Percentiles rank a stretch among this genome's conserved stretches.
Evolutionary conservation across 768 basidiomycete genomes (phyloP).

Genomic region (Crassisporium funariophilum): DNA sequence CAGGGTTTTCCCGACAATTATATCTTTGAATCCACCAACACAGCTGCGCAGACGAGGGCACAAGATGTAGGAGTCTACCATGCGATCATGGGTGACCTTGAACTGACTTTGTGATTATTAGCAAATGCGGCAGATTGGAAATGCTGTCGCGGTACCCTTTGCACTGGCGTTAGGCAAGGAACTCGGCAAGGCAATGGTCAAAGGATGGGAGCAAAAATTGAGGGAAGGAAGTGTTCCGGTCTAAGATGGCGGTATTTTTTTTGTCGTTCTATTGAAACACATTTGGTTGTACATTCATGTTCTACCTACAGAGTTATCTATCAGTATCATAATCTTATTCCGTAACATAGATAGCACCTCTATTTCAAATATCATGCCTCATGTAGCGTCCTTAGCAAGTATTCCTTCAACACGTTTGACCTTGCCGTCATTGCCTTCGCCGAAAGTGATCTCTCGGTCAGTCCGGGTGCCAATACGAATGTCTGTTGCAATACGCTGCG

Average conservation of each 20-base stretch:
- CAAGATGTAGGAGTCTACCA: conserved; percentile 49
- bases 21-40: conserved; percentile 54
- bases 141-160: conserved; percentile 75
- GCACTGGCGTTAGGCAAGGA: conserved; percentile 62
- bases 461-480: conserved; percentile 92
- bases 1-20: conserved; percentile 82
- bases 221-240: conserved; percentile 48
- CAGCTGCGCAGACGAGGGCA: conserved; percentile 33
- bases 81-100: background rate
- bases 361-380: no score
- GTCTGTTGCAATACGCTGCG: conserved; percentile 83
- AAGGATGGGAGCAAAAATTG: conserved; percentile 45
- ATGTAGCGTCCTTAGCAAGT: conserved; percentile 45
- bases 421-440: conserved; percentile 78
- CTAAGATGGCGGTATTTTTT: conserved; percentile 18
- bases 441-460: conserved; percentile 61
- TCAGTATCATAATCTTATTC: background rate
- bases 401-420: conserved; percentile 82
- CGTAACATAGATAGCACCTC: no score
- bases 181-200: conserved; percentile 44
- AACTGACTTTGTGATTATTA: conserved; percentile 25
- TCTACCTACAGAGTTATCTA: background rate
- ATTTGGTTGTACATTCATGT: background rate
- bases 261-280: conserved; percentile 5
- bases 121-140: conserved; percentile 80